Evolutionary conservation across 1,284 basidiomycete genomes (phyloP).

Genomic region (Heterobasidion occidentale): DNA sequence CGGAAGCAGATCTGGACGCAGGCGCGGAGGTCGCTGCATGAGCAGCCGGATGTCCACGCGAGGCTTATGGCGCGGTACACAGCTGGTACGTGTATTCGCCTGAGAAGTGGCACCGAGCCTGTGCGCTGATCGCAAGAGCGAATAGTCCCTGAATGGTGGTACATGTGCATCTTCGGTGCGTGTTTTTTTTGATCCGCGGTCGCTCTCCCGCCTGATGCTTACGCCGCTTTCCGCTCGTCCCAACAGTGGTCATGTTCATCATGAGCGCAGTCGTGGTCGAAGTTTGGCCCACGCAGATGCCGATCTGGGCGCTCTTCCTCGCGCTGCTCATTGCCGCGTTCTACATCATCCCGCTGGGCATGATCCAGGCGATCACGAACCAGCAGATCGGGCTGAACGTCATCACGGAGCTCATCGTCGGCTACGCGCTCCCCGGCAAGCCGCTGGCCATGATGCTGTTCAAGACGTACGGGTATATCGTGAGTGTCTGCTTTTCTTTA

Average conservation of each 20-base stretch:
- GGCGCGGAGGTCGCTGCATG: slow-evolving; percentile 48
- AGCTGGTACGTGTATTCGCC: slow-evolving; percentile 24
- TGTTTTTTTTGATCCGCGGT: background rate
- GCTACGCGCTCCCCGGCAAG: slow-evolving; percentile 37
- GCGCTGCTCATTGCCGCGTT: slow-evolving; percentile 29
- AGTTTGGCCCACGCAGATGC: slow-evolving; percentile 58
- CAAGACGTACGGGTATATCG: slow-evolving; percentile 39
- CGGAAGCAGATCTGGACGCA: slow-evolving; percentile 64
- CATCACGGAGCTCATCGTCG: slow-evolving; percentile 40
- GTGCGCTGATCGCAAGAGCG: background rate
- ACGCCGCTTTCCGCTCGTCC: background rate
- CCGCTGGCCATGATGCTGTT: slow-evolving; percentile 43
- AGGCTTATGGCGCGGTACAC: slow-evolving; percentile 74
- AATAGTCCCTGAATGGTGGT: slow-evolving; percentile 29
- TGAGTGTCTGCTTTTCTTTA: slow-evolving; percentile 3
- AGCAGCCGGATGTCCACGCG: slow-evolving; percentile 82
- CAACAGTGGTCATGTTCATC: slow-evolving; percentile 35
- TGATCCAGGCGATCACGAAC: slow-evolving; percentile 48
- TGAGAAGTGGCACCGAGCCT: background rate
- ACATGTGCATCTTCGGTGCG: slow-evolving; percentile 24
- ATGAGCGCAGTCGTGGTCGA: slow-evolving; percentile 63
- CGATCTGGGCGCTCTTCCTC: slow-evolving; percentile 49
- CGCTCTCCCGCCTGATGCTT: background rate
- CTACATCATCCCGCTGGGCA: slow-evolving; percentile 41
- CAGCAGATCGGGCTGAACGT: slow-evolving; percentile 41